These are phyloP conservation scores for Tuber microsphaerosporum DNA, from an alignment of 495 filamentous ascomycete genomes.

Conservation along the genomic window DNA sequence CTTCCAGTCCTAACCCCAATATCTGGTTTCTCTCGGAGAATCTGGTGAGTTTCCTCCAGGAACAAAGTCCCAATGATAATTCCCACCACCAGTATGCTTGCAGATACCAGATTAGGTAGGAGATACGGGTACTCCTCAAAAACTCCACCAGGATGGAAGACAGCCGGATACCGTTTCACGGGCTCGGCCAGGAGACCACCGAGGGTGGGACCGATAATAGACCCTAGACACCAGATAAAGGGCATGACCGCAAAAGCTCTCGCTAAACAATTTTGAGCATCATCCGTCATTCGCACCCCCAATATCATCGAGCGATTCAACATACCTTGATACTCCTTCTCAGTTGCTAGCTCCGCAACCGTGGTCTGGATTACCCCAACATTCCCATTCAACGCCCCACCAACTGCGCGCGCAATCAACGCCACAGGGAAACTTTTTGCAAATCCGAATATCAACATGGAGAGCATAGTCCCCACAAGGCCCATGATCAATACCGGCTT, in stretches of 20 bases:
- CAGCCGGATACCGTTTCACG: slow-evolving; percentile 66
- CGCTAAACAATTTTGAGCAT: slow-evolving; percentile 46
- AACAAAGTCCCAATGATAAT: slow-evolving; percentile 80
- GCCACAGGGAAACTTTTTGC: slow-evolving; percentile 75
- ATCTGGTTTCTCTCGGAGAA: slow-evolving; percentile 71
- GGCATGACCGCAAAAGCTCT: slow-evolving; percentile 96
- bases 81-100: slow-evolving; percentile 65
- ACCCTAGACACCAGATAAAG: slow-evolving; percentile 92
- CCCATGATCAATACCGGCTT: slow-evolving; percentile 89
- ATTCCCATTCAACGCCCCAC: slow-evolving; percentile 87
- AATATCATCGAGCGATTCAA: slow-evolving; percentile 13
- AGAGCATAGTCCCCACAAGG: slow-evolving; percentile 79
- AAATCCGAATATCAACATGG: slow-evolving; percentile 91
- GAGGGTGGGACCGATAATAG: slow-evolving; percentile 80
- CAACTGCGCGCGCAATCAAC: slow-evolving; percentile 77
- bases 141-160: slow-evolving; percentile 66
- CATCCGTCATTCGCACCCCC: neutral
- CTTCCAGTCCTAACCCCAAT: slow-evolving; percentile 67
- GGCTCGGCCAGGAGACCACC: slow-evolving; percentile 85
- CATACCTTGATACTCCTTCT: slow-evolving; percentile 83
- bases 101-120: slow-evolving; percentile 87
- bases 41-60: slow-evolving; percentile 87
- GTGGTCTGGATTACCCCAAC: slow-evolving; percentile 93
- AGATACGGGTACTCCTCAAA: slow-evolving; percentile 85
- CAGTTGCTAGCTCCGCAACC: slow-evolving; percentile 82